These are phyloP conservation scores for Mycena rebaudengoi DNA, from an alignment of 768 basidiomycete genomes.

Conservation along the genomic window DNA sequence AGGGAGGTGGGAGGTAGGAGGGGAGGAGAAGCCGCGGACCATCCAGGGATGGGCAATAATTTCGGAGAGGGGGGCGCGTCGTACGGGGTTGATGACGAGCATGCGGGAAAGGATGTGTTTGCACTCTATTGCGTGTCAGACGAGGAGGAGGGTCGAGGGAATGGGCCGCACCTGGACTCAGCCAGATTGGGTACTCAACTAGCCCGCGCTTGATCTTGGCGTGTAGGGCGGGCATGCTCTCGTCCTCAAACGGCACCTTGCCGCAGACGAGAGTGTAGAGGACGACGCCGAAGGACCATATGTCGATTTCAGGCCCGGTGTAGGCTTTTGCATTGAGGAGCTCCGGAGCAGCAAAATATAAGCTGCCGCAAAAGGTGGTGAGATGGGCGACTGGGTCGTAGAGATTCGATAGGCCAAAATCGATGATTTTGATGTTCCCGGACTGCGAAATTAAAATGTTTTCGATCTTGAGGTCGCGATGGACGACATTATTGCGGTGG, in stretches of 20 bases:
- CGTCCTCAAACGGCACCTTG: conserved; percentile 98
- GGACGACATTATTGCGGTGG: conserved; percentile 96
- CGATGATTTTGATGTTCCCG: conserved; percentile 99
- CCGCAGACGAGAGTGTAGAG: conserved; percentile 98
- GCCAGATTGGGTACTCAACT: conserved; percentile 97
- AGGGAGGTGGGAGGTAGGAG: conserved; percentile 87
- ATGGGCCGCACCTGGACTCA: conserved; percentile 79
- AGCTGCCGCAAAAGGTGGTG: conserved; percentile 94
- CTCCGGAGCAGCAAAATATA: conserved; percentile 99
- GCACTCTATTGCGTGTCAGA: conserved; percentile 69
- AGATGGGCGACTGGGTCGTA: conserved; percentile 86
- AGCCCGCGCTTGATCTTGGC: conserved; percentile 98
- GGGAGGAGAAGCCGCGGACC: conserved; percentile 82
- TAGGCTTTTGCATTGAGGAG: conserved; percentile 96
- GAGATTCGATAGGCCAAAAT: conserved; percentile 97
- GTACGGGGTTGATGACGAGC: conserved; percentile 93
- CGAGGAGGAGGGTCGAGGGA: conserved; percentile 13
- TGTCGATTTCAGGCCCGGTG: conserved; percentile 97
- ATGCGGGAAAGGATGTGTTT: conserved; percentile 93
- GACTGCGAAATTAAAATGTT: conserved; percentile 99
- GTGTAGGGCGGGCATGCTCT: conserved; percentile 98
- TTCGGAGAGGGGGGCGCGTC: conserved; percentile 84
- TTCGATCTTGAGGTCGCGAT: conserved; percentile 99
- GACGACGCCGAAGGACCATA: conserved; percentile 99
- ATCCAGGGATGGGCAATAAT: conserved; percentile 93